Base-by-base conservation (phyloP, 306 rosid species). In the Oxytropis ochrocephala region DNA sequence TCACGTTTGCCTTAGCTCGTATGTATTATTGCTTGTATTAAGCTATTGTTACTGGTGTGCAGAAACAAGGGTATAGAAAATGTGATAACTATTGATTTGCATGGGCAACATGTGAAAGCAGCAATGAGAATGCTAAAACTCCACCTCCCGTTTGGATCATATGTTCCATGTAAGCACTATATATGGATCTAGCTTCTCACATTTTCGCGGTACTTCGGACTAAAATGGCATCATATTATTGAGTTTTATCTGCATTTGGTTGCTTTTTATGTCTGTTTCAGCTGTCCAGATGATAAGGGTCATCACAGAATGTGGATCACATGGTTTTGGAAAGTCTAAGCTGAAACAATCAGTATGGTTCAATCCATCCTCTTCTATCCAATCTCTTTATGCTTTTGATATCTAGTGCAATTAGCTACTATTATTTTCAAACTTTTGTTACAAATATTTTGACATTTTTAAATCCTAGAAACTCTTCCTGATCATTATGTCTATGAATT, bases 81-180 rank as follows among this genome's bases (percentile, higher is more conserved):
- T n/a, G n/a, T n/a, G n/a, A n/a, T n/a, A n/a, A n/a, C n/a, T n/a
- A n/a, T n/a, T n/a, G n/a, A n/a, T n/a, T n/a, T n/a, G n/a, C n/a
- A n/a, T n/a, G n/a, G n/a, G n/a, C n/a, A n/a, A n/a, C n/a, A n/a
- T 17, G 92, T 94, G 57, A 84, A 88, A 79, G 92, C 83, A 54
- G 96, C 96, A 39, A 90, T 90, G 86, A 80, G 80, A 82, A 85
- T 90, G 71, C 83, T 94, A 30, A 94, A 94, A 84, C 70, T 84
- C 32, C 95, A 87, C 78, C 92, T 94, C 65, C 46, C 88, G 29
- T 79, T 90, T 71, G 97, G 91, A 81, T 79, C 89, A 9, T 87
- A 81, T 43, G 74, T 84, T 38, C 89, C 96, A 57, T 87, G 98
- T 92, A 85, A 90, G 95, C 68, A 63, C 44, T 67, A 60, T 30